Conservation (phyloP, 2,329 filamentous ascomycete species). For the Botryotinia narcissicola region DNA sequence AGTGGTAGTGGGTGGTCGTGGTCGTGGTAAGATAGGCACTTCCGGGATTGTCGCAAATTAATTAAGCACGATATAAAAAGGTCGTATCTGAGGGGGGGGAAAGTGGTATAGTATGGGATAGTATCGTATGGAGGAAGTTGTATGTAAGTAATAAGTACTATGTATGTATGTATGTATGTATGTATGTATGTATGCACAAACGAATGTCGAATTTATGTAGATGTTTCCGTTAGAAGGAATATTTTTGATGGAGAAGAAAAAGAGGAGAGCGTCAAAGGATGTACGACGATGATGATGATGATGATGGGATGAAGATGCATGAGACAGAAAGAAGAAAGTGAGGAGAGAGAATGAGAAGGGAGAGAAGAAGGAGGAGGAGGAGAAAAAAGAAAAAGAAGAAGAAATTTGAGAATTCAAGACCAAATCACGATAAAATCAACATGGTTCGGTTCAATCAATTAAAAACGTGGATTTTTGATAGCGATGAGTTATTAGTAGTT, state of each 20-base stretch:
- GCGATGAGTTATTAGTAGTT: neutral
- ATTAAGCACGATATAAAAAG: slow-evolving; percentile 5
- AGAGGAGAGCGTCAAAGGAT: neutral
- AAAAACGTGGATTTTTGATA: neutral
- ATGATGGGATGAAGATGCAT: neutral
- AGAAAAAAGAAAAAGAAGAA: neutral
- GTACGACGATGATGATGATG: neutral
- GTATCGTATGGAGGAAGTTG: too few species aligned
- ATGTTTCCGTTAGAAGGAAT: neutral
- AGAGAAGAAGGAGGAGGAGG: neutral
- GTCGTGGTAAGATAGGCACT: neutral
- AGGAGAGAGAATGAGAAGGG: neutral
- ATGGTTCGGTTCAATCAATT: neutral
- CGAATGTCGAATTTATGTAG: neutral
- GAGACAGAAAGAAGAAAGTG: slow-evolving; percentile 11
- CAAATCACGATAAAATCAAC: neutral
- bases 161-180: neutral
- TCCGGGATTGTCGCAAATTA: slow-evolving; percentile 9
- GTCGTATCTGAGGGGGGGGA: neutral
- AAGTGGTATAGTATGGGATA: neutral
- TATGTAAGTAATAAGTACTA: too few species aligned
- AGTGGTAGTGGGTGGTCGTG: neutral
- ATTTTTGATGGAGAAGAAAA: neutral
- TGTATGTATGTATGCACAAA: neutral
- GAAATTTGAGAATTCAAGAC: neutral